Evolutionary conservation across 2,329 filamentous ascomycete genomes (phyloP).

Genomic region (Colletotrichum salicis): DNA sequence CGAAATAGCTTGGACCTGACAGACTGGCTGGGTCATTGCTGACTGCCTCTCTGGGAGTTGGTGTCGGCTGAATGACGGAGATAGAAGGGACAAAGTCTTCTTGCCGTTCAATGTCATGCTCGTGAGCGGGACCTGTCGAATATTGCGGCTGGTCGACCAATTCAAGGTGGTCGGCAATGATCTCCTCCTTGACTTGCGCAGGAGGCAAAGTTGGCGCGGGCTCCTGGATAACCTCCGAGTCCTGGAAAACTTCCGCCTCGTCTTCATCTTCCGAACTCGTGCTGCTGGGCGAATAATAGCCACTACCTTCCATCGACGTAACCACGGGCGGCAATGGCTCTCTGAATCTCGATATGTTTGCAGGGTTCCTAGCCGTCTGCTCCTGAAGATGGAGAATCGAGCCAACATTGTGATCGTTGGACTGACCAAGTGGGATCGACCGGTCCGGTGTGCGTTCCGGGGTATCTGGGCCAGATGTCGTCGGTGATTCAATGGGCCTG

Average conservation of each 20-base stretch:
- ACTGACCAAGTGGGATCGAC: constrained; percentile 54
- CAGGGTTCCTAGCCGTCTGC: constrained; percentile 60
- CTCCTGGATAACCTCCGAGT: constrained; percentile 15
- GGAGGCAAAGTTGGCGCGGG: constrained; percentile 18
- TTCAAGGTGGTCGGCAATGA: constrained; percentile 16
- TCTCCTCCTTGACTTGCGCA: constrained; percentile 18
- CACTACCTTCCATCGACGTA: constrained; percentile 74
- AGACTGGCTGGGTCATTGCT: constrained; percentile 3
- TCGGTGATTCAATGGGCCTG: constrained; percentile 57
- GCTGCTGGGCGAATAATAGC: constrained; percentile 70
- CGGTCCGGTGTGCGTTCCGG: constrained; percentile 43
- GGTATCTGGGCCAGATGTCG: constrained; percentile 41
- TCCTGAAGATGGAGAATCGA: constrained; percentile 63
- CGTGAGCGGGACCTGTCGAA: background rate
- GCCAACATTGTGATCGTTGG: constrained; percentile 70
- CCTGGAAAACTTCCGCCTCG: constrained; percentile 32
- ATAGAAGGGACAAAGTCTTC: constrained; percentile 52
- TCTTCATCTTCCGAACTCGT: constrained; percentile 53
- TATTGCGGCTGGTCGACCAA: background rate
- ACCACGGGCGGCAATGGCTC: constrained; percentile 78
- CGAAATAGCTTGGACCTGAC: constrained; percentile 48
- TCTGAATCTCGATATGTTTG: constrained; percentile 66
- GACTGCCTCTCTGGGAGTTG: constrained; percentile 40
- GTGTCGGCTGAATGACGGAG: constrained; percentile 57
- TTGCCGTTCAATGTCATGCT: too few relatives aligned